Base-by-base conservation (phyloP, 169 alveolate genomes). In the Plasmodium fragile region DNA sequence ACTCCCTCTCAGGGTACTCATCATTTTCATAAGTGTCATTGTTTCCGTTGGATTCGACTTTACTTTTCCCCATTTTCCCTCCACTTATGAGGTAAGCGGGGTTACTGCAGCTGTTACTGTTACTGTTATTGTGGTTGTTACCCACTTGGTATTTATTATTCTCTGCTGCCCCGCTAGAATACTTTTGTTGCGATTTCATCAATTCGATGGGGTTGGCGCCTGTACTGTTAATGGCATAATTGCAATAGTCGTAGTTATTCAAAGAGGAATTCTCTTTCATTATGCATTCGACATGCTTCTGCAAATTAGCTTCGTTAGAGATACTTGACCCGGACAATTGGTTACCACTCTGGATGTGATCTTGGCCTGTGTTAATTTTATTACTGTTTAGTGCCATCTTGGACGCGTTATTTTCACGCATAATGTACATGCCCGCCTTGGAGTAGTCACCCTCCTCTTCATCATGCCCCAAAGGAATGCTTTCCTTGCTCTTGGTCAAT, bases 231-330 rank as follows among this genome's bases (percentile, higher is more conserved):
- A 49, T 16, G 3, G n/a, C 25, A 22, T 30, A 81, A 34, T 41
- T 81, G 16, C 36, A 18, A 41, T 81, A 81, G 11, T 81, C 89
- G 41, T 81, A 81, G 13, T 39, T 39, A 53, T n/a, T 25, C 25
- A 41, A 8, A 16, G 89, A 32, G 1, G 89, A 16, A 3, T 10
- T 81, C 10, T 18, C 70, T 8, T 81, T 32, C 78, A 16, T 65
- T 8, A 52, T 81, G 41, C 13, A 30, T 22, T 36, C 71, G 22
- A 8, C 32, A n/a, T 13, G 34, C 32, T 81, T 81, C 41, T 30
- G 41, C 7, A 55, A 36, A 30, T 65, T 65, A 25, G 59, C 18
- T 55, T 32, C 89, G n/a, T 13, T 32, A 4, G 34, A 53, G 25
- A 5, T 55, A 25, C 52, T 81, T 6, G 89, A 32, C 25, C 78